phyloP scores from a whole-genome alignment of 2,329 filamentous ascomycete species.

The Didymella exigua region DNA sequence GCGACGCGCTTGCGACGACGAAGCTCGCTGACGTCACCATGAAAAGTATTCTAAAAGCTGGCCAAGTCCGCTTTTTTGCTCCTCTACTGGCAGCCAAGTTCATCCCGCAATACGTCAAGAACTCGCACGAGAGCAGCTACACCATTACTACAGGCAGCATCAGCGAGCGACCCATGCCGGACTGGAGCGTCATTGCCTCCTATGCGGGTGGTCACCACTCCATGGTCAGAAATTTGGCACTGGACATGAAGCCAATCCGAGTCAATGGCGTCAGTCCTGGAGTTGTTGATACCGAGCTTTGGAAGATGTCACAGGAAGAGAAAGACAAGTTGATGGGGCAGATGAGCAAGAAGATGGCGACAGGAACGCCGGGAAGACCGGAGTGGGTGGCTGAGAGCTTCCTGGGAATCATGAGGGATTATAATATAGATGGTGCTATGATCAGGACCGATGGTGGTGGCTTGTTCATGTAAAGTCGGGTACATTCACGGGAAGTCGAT shows the following conservation, averaged over 20 bases:
- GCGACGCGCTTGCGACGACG: conserved; percentile 51
- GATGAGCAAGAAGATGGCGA: conserved; percentile 31
- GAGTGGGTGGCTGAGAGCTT: conserved; percentile 53
- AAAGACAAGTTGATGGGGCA: conserved; percentile 30
- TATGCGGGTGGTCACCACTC: conserved; percentile 60
- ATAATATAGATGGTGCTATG: conserved; percentile 53
- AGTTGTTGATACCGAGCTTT: conserved; percentile 53
- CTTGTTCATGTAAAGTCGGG: conserved; percentile 22
- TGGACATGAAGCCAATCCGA: conserved; percentile 67
- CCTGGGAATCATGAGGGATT: conserved; percentile 56
- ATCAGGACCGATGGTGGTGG: conserved; percentile 52
- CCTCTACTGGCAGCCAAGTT: conserved; percentile 61
- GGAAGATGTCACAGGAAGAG: conserved; percentile 42
- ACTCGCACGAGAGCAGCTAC: conserved; percentile 54
- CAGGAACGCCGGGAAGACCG: conserved; percentile 32
- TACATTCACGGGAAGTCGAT: neutral
- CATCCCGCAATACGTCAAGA: conserved; percentile 52
- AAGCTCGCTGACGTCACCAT: conserved; percentile 52
- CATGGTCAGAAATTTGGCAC: conserved; percentile 61
- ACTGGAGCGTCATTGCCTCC: conserved; percentile 58
- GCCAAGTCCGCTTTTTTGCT: conserved; percentile 58
- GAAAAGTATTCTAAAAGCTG: conserved; percentile 50
- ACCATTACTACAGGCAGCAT: conserved; percentile 63
- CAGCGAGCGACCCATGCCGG: conserved; percentile 57
- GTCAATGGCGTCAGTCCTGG: conserved; percentile 68